Base-by-base conservation (phyloP, 2,329 filamentous ascomycete species). In the Aureobasidium sp. region DNA sequence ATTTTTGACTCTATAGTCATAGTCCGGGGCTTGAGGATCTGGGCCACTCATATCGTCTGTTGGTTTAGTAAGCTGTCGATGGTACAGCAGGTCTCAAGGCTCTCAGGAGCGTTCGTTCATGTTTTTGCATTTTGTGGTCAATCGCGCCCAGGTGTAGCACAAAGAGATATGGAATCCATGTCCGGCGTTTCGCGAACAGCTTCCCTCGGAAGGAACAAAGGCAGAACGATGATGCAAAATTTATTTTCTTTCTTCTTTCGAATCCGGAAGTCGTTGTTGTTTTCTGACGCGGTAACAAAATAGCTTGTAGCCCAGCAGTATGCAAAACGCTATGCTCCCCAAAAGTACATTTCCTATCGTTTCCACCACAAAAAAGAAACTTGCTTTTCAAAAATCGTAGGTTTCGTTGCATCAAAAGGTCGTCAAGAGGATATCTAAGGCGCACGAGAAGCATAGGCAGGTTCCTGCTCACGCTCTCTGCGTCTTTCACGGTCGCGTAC, bases 401-500 rank as follows among this genome's bases (percentile, higher is more conserved):
- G 36, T 30, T 29, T 41, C 50, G 16, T 30, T 41, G 36, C 25
- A 21, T 39, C 25, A 8, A 30, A 21, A 29, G 8, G 36, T 41
- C 27, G 29, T 42, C 36, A 41, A 27, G 21, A 27, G 6, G 21
- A 36, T n/a, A 8, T 44, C 42, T 45, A 62, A 13, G 67, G 50
- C 32, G 66, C 68, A n/a, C 68, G 68, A 61, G 67, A 67, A 66
- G 69, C 68, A 59, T 68, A 68, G 21, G 61, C 63, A 58, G 61
- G 59, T 58, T 69, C 68, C 41, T 64, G 62, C 47, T 66, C 65
- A 37, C 64, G 59, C 16, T 66, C 66, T 42, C 63, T 39, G 8
- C 66, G 62, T 29, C 63, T 8, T 8, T 64, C 61, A 7, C 62
- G 54, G 25, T 62, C 51, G 41, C 62, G 44, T 5, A 58, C 48